Percentiles rank a stretch among this genome's conserved stretches.
Evolutionary conservation across 2,329 filamentous ascomycete genomes (phyloP).

Genomic region (Trichoderma guizhouense): DNA sequence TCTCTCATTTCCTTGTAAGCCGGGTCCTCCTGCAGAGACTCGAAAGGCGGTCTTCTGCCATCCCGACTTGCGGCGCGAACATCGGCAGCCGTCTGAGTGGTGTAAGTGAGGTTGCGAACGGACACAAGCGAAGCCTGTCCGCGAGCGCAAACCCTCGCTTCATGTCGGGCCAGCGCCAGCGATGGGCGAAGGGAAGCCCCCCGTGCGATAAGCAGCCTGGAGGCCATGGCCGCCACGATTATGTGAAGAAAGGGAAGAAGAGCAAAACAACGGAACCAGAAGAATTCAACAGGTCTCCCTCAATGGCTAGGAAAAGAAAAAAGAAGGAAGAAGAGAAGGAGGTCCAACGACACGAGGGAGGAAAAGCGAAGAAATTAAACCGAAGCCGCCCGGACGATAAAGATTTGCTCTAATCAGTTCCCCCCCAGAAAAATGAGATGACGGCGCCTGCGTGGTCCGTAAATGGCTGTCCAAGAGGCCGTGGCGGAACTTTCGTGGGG

Average conservation of each 20-base stretch:
- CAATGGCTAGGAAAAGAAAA: not conserved
- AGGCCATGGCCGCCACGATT: constrained; percentile 25
- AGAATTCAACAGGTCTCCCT: not conserved
- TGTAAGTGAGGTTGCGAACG: constrained; percentile 21
- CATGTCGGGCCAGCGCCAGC: constrained; percentile 17
- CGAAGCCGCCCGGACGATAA: constrained; percentile 8
- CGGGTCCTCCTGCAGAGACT: constrained; percentile 23
- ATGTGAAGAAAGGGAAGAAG: not conserved
- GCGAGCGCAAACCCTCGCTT: constrained; percentile 12
- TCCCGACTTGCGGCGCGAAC: constrained; percentile 3
- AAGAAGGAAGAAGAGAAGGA: not conserved
- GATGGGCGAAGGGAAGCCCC: constrained; percentile 24
- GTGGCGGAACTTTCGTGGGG: constrained; percentile 15
- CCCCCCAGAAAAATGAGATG: constrained; percentile 6
- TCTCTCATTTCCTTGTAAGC: constrained; percentile 25
- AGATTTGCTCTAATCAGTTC: not conserved
- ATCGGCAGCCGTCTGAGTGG: constrained; percentile 18
- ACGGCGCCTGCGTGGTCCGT: not conserved
- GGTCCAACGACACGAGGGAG: not conserved
- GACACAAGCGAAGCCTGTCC: not conserved
- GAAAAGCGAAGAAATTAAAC: not conserved
- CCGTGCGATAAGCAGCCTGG: constrained; percentile 26
- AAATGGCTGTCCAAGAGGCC: constrained; percentile 1
- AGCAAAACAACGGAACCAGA: not conserved
- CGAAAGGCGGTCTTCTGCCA: constrained; percentile 17